Evolutionary conservation across 208 protist genomes (phyloP).

Genomic region (Endotrypanum monterogeii): DNA sequence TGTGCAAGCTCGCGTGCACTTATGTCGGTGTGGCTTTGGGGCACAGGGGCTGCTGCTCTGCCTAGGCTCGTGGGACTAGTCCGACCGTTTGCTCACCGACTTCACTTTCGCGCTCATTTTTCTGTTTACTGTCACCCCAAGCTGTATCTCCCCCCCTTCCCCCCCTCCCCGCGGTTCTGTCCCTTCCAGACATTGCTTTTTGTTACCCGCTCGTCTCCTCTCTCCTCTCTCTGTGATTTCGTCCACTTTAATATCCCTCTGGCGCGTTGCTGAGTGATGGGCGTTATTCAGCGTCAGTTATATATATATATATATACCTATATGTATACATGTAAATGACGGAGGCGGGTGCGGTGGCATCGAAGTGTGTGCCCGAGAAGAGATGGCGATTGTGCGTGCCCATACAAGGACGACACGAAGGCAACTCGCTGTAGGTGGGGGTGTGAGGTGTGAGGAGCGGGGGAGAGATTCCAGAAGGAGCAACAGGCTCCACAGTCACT

Average conservation of each 20-base stretch:
- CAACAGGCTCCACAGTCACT: too few relatives aligned
- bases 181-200: too few relatives aligned
- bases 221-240: neutral
- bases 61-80: neutral
- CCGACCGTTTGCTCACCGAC: neutral
- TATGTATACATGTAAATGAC: conserved; percentile 8
- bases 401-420: too few relatives aligned
- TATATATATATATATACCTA: conserved; percentile 9
- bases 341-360: neutral
- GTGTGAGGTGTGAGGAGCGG: too few relatives aligned
- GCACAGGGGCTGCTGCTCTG: neutral
- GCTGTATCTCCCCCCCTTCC: neutral
- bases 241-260: too few relatives aligned
- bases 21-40: neutral
- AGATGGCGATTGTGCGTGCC: too few relatives aligned
- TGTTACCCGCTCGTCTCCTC: too few relatives aligned
- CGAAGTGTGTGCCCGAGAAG: too few relatives aligned
- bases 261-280: conserved; percentile 1
- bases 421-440: too few relatives aligned
- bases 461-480: too few relatives aligned
- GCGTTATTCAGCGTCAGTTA: neutral
- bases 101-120: neutral
- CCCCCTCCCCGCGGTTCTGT: neutral
- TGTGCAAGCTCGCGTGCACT: neutral
- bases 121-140: neutral